Conservation (phyloP, 176 grass and related monocot genomes). For the Carex kokanica region DNA sequence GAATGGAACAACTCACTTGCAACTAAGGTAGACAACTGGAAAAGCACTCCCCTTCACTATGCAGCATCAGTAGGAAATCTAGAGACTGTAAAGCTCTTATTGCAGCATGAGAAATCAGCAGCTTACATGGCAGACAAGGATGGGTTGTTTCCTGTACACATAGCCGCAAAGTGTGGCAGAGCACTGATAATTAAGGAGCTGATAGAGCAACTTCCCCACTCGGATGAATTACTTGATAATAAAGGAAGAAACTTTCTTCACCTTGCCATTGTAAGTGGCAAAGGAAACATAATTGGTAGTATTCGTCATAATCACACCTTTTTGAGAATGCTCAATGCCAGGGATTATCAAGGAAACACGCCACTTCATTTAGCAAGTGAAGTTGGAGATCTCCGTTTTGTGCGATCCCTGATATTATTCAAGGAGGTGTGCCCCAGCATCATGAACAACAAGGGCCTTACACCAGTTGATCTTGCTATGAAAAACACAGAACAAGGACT, state of each 20-base stretch:
- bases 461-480: constrained; percentile 64
- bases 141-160: constrained; percentile 62
- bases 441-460: constrained; percentile 48
- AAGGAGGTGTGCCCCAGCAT: constrained; percentile 36
- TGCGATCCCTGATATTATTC: constrained; percentile 46
- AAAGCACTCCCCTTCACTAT: constrained; percentile 72
- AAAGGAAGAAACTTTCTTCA: constrained; percentile 72
- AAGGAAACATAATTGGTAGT: constrained; percentile 41
- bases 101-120: constrained; percentile 35
- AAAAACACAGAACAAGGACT: constrained; percentile 39
- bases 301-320: constrained; percentile 37
- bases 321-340: constrained; percentile 52
- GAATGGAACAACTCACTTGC: constrained; percentile 34
- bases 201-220: constrained; percentile 42
- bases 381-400: constrained; percentile 37
- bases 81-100: constrained; percentile 39
- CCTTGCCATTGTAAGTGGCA: constrained; percentile 43
- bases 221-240: constrained; percentile 59
- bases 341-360: constrained; percentile 73
- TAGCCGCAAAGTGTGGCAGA: constrained; percentile 53
- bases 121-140: constrained; percentile 41
- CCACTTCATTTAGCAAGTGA: constrained; percentile 61
- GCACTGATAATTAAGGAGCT: constrained; percentile 47
- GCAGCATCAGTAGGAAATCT: constrained; percentile 45
- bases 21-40: constrained; percentile 42